Conservation (phyloP, 306 rosid genomes). For the Chamaecrista fasciculata region DNA sequence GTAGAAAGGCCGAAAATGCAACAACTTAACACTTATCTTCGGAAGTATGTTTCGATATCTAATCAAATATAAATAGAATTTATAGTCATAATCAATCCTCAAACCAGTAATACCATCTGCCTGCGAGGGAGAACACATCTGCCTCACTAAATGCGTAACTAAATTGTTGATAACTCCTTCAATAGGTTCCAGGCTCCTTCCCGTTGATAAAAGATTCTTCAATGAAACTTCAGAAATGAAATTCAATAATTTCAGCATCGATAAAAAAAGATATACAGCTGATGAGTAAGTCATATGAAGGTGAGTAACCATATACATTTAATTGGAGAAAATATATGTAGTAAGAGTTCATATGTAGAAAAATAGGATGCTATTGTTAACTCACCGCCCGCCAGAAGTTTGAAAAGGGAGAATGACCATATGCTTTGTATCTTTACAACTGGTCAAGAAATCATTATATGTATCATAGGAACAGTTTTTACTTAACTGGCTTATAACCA, state of each 20-base stretch:
- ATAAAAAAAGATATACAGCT: slow-evolving; percentile 5
- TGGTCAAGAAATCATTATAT: background rate
- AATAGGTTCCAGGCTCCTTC: slow-evolving; percentile 52
- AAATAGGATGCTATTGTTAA: background rate
- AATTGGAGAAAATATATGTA: slow-evolving; percentile 1
- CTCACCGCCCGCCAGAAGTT: background rate
- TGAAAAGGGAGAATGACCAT: background rate
- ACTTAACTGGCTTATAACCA: background rate
- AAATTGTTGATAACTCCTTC: slow-evolving; percentile 72
- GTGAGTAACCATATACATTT: slow-evolving; percentile 13
- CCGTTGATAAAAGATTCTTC: slow-evolving; percentile 52
- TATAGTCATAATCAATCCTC: slow-evolving; percentile 21
- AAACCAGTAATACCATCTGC: slow-evolving; percentile 56
- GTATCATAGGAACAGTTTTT: background rate
- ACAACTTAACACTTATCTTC: background rate
- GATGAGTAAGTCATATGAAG: slow-evolving; percentile 14
- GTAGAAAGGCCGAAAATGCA: slow-evolving; percentile 16
- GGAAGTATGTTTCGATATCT: background rate
- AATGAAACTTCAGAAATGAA: slow-evolving; percentile 58
- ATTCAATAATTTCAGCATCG: slow-evolving; percentile 18
- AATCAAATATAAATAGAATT: slow-evolving; percentile 6
- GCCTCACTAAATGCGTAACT: slow-evolving; percentile 59
- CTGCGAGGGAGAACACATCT: slow-evolving; percentile 54
- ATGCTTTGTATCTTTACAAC: background rate
- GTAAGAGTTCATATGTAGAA: background rate